A percentile compares a stretch with the other conserved stretches of the same genome.
Conservation (phyloP, 2,329 filamentous ascomycete species). For the Fusarium pilosicola region DNA sequence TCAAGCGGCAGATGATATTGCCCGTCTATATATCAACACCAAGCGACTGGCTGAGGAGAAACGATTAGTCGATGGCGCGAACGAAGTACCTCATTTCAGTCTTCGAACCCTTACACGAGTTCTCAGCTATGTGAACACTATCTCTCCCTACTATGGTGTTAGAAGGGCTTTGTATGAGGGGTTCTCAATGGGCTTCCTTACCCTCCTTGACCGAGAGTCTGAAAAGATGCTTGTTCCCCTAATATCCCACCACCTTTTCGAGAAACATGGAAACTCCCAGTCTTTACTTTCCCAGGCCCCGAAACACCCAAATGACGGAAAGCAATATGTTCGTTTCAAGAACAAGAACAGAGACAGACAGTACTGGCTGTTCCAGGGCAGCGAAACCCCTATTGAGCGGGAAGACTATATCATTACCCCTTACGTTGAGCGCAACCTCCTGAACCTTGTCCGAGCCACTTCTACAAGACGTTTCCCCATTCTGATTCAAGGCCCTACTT, state of each 20-base stretch:
- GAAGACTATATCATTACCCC: conserved; percentile 95
- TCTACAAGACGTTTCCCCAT: conserved; percentile 94
- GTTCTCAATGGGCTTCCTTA: conserved; percentile 98
- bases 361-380: conserved; percentile 89
- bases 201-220: conserved; percentile 83
- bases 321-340: conserved; percentile 81
- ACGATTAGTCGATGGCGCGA: conserved; percentile 90
- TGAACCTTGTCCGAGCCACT: conserved; percentile 92
- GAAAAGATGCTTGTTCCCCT: conserved; percentile 81
- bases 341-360: conserved; percentile 73
- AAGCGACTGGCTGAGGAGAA: conserved; percentile 85
- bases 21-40: conserved; percentile 86
- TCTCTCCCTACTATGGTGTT: conserved; percentile 84
- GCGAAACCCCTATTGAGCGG: conserved; percentile 71
- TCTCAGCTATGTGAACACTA: conserved; percentile 86
- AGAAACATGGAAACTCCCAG: conserved; percentile 71
- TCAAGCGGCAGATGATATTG: conserved; percentile 81
- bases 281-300: conserved; percentile 82
- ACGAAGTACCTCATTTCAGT: conserved; percentile 97
- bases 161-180: conserved; percentile 91
- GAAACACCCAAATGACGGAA: conserved; percentile 79
- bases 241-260: conserved; percentile 83
- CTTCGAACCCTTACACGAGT: conserved; percentile 92
- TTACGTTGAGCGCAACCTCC: conserved; percentile 92
- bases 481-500: conserved; percentile 95